Conservation (phyloP, 768 basidiomycete species). For the Mycena belliarum region DNA sequence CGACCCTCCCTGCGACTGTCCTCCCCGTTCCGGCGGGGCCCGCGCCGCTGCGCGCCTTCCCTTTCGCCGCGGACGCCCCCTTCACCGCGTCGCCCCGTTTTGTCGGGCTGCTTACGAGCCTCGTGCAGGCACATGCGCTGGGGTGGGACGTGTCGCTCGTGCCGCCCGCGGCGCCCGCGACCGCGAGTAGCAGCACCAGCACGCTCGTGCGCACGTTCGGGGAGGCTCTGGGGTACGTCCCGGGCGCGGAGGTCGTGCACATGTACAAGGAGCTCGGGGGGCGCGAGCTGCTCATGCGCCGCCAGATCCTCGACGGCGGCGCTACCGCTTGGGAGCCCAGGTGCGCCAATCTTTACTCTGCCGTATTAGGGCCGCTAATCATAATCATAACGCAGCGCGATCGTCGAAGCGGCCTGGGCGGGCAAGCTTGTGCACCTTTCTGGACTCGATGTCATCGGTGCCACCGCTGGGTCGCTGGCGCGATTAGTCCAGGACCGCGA, state of each 20-base stretch:
- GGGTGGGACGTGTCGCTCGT: constrained; percentile 68
- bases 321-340: constrained; percentile 64
- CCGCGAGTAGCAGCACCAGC: constrained; percentile 62
- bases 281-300: constrained; percentile 62
- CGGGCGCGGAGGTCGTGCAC: constrained; percentile 49
- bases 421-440: constrained; percentile 60
- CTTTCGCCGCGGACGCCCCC: constrained; percentile 37
- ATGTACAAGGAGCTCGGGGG: constrained; percentile 73
- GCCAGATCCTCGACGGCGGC: constrained; percentile 57
- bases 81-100: constrained; percentile 53
- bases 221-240: constrained; percentile 56
- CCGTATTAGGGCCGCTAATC: not conserved
- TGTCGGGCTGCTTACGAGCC: constrained; percentile 56
- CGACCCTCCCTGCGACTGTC: constrained; percentile 28
- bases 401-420: constrained; percentile 60
- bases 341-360: constrained; percentile 30
- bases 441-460: constrained; percentile 64
- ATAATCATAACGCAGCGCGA: constrained; percentile 33
- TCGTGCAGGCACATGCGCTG: constrained; percentile 63
- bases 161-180: constrained; percentile 57
- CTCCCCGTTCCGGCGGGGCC: constrained; percentile 53
- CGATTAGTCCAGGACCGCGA: constrained; percentile 63
- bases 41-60: constrained; percentile 45
- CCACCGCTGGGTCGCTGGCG: constrained; percentile 64
- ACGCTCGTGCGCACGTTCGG: constrained; percentile 57